Evolutionary conservation across 305 asterid genomes (phyloP), one percentile per base, ranked within the genome.

Genomic region (Solanum hybrid): DNA sequence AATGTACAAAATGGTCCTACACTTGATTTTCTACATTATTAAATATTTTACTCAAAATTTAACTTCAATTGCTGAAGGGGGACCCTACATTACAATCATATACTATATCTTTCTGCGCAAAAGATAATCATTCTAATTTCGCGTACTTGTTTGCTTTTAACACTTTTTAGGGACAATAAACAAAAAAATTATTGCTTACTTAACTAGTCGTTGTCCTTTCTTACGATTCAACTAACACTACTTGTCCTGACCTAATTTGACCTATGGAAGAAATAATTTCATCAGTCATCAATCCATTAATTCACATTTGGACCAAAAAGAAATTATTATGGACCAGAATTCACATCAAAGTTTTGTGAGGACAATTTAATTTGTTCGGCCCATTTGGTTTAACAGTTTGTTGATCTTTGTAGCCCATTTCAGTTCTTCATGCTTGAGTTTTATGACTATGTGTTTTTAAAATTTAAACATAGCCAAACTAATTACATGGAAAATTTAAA

Each of bases 1-100:
- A 51, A 45, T 51, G 13, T 51, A 84, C 73, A 84, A 51, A 71
- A 27, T 84, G 87, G 87, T 84, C 87, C 87, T 29, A 84, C 87
- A 29, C 42, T 17, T 84, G 87, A 84, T 51, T 84, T 84, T 84
- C 17, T 51, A 24, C 29, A 51, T 51, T 84, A 51, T 51, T 60
- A 37, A 45, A 29, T 84, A 72, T 84, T 81, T 56, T 84, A 84
- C 87, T 84, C 31, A 29, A 84, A 31, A 2, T 24, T 79, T 38
- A 79, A 84, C 87, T 84, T 7, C 87, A 31, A 84, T 84, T 31
- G 42, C 19, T 56, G 75, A 45, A 22, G 72, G 26, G 87, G 72
- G 29, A 1, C 75, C 87, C 75, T 51, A 31, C 29, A 9, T 6
- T 31, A 17, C 75, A 29, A 51, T 51, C 75, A 45, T 84, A 29